These are phyloP conservation scores for Fraxinus baroniana DNA, from an alignment of 305 asterid genomes.

Conservation along the genomic window DNA sequence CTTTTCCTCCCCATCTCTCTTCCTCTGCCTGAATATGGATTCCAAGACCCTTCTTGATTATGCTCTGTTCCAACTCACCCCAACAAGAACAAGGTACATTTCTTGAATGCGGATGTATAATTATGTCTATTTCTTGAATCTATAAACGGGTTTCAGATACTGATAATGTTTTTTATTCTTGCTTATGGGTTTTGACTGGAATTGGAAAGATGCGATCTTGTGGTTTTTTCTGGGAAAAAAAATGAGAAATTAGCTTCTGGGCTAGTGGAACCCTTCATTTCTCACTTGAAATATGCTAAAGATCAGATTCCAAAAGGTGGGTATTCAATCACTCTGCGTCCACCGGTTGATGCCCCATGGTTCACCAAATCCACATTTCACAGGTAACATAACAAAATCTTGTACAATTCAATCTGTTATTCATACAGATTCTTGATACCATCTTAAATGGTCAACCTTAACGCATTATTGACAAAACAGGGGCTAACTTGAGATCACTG, in stretches of 20 bases:
- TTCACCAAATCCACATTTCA: conserved; percentile 77
- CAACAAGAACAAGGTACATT: conserved; percentile 77
- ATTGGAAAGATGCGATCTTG: conserved; percentile 64
- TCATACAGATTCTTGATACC: not conserved
- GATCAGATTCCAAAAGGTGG: conserved; percentile 85
- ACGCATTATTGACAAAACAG: not conserved
- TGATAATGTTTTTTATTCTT: conserved; percentile 23
- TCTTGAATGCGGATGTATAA: not conserved
- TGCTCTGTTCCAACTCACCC: conserved; percentile 81
- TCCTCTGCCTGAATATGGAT: conserved; percentile 36
- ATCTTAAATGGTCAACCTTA: not conserved
- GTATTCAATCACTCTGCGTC: conserved; percentile 68
- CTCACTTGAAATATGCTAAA: conserved; percentile 80
- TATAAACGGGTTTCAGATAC: not conserved
- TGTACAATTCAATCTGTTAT: not conserved
- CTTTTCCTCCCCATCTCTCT: conserved; percentile 12
- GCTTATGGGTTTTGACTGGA: conserved; percentile 26
- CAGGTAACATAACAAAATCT: conserved; percentile 41
- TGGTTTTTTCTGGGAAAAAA: conserved; percentile 68
- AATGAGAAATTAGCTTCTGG: conserved; percentile 84
- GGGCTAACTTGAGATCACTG: not conserved
- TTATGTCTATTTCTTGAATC: conserved; percentile 8
- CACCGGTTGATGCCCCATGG: conserved; percentile 64
- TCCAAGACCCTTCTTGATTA: conserved; percentile 60
- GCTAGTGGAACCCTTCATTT: conserved; percentile 73